Base-by-base conservation (phyloP, 2,329 filamentous ascomycete species). In the Fusarium ramigenum region DNA sequence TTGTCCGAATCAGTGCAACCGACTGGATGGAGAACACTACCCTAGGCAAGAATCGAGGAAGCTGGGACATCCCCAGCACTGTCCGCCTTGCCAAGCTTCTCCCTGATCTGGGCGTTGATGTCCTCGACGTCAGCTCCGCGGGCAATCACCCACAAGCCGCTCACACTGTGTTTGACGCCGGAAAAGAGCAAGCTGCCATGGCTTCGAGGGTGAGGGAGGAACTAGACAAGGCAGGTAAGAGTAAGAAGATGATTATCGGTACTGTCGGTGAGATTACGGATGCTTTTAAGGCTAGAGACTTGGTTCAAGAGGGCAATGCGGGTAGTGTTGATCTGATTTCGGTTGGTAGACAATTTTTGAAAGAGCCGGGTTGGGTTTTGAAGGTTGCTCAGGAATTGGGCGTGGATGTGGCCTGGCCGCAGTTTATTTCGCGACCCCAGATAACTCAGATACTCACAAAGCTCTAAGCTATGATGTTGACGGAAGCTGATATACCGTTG, bases 131-230 rank as follows among this genome's bases (percentile, higher is more conserved):
- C 8, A 49, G 46, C 21, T 49, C 46, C 7, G 46, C 28, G 10
- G 46, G 46, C 6, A 49, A 32, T 9, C 28, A 49, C 21, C 46
- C 46, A n/a, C 46, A 49, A 9, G 46, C 46, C 9, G 21, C 46
- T 32, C 46, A 32, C 14, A 32, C 5, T 14, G 46, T 49, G 4
- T 49, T 49, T 11, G 28, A 49, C 10, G 46, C 46, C 5, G 46
- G 46, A 49, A 49, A n/a, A 7, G 46, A 49, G 28, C 46, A 49
- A 18, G 46, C 46, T 49, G 28, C 46, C 46, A n/a, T 49, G 8
- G 46, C 46, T 3, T 28, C 28, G 21, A 49, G 19, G 46, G 28
- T 49, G 46, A 32, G n/a, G 21, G 21, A 18, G 46, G 21, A 10
- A 16, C 9, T 49, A 5, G 46, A n/a, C 3, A 32, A 8, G 19